Conservation (phyloP, 2,329 filamentous ascomycete genomes). For the Mollisiaceae sp. region DNA sequence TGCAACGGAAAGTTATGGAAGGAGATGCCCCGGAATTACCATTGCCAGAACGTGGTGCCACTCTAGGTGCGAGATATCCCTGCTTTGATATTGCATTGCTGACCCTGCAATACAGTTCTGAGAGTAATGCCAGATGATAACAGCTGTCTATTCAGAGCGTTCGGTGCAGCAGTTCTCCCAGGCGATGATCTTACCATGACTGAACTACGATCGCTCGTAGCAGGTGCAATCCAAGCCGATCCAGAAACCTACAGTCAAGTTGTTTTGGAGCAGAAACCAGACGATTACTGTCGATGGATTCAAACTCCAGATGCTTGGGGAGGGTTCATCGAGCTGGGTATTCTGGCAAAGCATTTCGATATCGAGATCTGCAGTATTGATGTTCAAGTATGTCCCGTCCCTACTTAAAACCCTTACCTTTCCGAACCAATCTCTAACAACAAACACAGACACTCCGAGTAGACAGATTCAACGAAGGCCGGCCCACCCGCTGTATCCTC, state of each 20-base stretch:
- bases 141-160: conserved; percentile 89
- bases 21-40: conserved; percentile 45
- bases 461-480: conserved; percentile 78
- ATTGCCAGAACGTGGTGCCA: conserved; percentile 56
- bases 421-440: not conserved
- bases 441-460: conserved; percentile 60
- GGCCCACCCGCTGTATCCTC: conserved; percentile 71
- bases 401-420: not conserved
- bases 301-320: conserved; percentile 84
- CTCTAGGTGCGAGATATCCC: conserved; percentile 51
- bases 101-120: conserved; percentile 58
- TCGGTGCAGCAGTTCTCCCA: conserved; percentile 76
- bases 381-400: conserved; percentile 58
- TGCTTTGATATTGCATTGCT: not conserved
- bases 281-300: conserved; percentile 83
- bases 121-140: conserved; percentile 98
- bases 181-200: conserved; percentile 68
- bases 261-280: conserved; percentile 72
- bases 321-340: conserved; percentile 86
- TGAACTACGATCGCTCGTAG: conserved; percentile 78
- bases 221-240: conserved; percentile 76
- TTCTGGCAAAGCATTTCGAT: conserved; percentile 82
- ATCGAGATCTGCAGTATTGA: conserved; percentile 87
- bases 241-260: conserved; percentile 75
- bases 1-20: conserved; percentile 39